Percentiles rank a stretch among this genome's conserved stretches.
Evolutionary conservation across 1,139 yeast genomes (phyloP).

Genomic region (Diutina ranongensis): DNA sequence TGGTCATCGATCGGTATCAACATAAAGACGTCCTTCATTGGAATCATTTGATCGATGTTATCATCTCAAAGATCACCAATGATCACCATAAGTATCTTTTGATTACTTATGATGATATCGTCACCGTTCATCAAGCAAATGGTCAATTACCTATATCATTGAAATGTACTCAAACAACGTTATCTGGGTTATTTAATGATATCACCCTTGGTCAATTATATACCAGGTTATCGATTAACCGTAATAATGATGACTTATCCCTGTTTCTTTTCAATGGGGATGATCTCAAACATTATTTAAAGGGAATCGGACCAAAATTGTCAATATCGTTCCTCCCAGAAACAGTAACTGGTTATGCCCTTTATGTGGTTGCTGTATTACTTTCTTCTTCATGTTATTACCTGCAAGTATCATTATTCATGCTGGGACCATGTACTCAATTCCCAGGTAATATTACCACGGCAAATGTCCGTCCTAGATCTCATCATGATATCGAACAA

Average conservation of each 20-base stretch:
- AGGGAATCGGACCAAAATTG: not conserved
- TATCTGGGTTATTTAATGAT: not conserved
- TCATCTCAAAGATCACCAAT: not conserved
- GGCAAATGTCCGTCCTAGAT: constrained; percentile 14
- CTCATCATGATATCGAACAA: constrained; percentile 25
- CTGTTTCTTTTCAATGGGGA: not conserved
- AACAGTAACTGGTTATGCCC: not conserved
- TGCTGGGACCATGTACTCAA: constrained; percentile 26
- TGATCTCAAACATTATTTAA: not conserved
- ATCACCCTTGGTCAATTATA: not conserved
- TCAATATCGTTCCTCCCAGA: not conserved
- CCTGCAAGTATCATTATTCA: constrained; percentile 16
- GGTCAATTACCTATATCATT: not conserved
- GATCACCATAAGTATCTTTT: constrained; percentile 11
- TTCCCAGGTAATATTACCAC: constrained; percentile 24
- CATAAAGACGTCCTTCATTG: constrained; percentile 16
- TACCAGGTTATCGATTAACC: not conserved
- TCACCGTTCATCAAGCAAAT: constrained; percentile 14
- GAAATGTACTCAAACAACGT: not conserved
- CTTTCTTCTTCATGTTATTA: not conserved
- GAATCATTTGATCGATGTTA: constrained; percentile 8
- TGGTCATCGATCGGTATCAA: constrained; percentile 22
- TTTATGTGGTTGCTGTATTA: not conserved
- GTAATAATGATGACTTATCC: not conserved
- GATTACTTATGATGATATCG: constrained; percentile 20